Evolutionary conservation across 2,329 filamentous ascomycete species (phyloP).

Genomic region (Ophiocordyceps camponoti-saundersi): DNA sequence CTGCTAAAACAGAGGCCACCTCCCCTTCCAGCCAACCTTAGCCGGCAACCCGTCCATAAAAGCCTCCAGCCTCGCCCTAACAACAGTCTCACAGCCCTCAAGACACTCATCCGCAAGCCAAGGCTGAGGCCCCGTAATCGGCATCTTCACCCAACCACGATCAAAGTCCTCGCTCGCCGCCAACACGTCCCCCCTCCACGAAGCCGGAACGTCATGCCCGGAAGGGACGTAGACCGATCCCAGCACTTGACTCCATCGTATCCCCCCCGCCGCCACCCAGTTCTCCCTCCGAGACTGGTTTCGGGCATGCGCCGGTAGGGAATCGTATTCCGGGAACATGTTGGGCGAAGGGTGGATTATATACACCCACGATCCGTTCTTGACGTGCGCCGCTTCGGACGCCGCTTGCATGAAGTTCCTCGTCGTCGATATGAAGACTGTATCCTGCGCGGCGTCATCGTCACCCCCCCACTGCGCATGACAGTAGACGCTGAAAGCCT

Average conservation of each 20-base stretch:
- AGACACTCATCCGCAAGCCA: neutral
- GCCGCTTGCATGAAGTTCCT: neutral
- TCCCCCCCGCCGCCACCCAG: neutral
- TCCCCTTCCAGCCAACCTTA: slow-evolving; percentile 4
- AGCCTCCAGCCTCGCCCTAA: neutral
- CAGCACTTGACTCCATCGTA: neutral
- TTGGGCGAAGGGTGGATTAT: neutral
- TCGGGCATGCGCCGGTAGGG: neutral
- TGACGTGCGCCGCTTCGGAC: neutral
- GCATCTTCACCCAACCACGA: neutral
- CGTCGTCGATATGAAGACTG: neutral
- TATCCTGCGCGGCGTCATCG: neutral
- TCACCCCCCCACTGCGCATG: neutral
- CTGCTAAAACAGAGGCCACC: neutral
- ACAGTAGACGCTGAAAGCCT: neutral
- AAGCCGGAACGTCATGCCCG: too few species aligned
- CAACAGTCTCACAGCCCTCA: neutral
- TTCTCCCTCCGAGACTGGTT: neutral
- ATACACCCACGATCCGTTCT: neutral
- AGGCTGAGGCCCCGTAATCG: neutral
- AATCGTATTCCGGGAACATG: neutral
- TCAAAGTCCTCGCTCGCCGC: neutral
- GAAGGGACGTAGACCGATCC: neutral
- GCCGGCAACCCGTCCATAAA: neutral
- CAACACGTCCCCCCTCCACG: neutral